These are phyloP conservation scores for Penicillium sp. DNA, from an alignment of 2,329 filamentous ascomycete species.

Conservation along the genomic window DNA sequence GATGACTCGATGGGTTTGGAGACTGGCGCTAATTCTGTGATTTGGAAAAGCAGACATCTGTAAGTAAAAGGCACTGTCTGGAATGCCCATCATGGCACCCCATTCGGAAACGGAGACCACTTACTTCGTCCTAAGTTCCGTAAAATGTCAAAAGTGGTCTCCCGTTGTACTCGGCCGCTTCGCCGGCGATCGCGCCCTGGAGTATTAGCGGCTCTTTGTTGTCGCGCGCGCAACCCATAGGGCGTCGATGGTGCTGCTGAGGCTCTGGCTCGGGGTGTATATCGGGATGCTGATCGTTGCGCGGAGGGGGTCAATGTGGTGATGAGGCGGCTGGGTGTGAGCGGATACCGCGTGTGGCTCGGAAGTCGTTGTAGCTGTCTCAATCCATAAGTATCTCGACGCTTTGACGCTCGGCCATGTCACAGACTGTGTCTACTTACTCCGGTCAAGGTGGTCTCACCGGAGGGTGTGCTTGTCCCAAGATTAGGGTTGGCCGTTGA, in stretches of 20 bases:
- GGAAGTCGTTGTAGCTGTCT: constrained; percentile 32
- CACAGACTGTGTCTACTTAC: constrained; percentile 8
- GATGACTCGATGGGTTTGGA: constrained; percentile 45
- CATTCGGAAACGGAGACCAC: neutral
- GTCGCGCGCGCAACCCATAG: constrained; percentile 49
- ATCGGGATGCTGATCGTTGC: constrained; percentile 29
- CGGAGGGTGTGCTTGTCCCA: constrained; percentile 22
- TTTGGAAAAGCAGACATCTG: no score
- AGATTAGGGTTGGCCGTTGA: constrained; percentile 20
- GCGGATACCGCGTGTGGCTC: constrained; percentile 25
- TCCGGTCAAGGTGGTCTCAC: constrained; percentile 25
- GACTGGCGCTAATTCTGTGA: constrained; percentile 45
- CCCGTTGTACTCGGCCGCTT: constrained; percentile 46
- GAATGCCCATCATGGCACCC: no score
- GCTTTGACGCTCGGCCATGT: no score
- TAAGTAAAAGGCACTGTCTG: no score
- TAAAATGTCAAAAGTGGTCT: constrained; percentile 52
- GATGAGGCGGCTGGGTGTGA: constrained; percentile 32
- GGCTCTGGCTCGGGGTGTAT: constrained; percentile 29
- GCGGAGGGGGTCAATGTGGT: constrained; percentile 27
- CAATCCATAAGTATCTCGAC: no score
- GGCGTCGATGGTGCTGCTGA: constrained; percentile 47
- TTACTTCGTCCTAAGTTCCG: constrained; percentile 48
- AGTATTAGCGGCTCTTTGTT: constrained; percentile 49
- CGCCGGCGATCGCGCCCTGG: constrained; percentile 45